Conservation (phyloP, 2,329 filamentous ascomycete species). For the Trichoderma sp. region DNA sequence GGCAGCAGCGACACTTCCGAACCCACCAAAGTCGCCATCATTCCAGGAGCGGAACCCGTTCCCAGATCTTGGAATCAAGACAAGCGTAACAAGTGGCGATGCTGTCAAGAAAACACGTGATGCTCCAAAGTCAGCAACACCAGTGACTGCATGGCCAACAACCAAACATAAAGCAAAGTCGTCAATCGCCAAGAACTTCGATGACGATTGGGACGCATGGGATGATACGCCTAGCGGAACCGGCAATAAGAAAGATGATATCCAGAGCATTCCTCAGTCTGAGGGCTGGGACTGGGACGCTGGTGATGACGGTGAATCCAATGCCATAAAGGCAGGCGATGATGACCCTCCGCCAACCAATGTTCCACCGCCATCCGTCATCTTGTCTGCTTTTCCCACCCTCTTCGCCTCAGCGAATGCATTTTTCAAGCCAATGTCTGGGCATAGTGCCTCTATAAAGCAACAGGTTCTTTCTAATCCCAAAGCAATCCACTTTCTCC, state of each 20-base stretch:
- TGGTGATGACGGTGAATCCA: slow-evolving; percentile 32
- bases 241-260: slow-evolving; percentile 22
- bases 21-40: slow-evolving; percentile 50
- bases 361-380: slow-evolving; percentile 79
- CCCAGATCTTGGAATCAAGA: slow-evolving; percentile 46
- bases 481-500: slow-evolving; percentile 60
- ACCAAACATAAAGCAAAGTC: slow-evolving; percentile 17
- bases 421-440: slow-evolving; percentile 63
- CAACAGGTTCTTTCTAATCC: slow-evolving; percentile 62
- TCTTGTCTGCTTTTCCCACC: slow-evolving; percentile 72
- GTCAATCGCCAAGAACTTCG: slow-evolving; percentile 31
- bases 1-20: slow-evolving; percentile 37
- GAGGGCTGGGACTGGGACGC: slow-evolving; percentile 52
- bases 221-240: slow-evolving; percentile 39
- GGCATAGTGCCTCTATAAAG: slow-evolving; percentile 55
- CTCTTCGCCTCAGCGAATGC: slow-evolving; percentile 65
- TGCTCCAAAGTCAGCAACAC: slow-evolving; percentile 26
- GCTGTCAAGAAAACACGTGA: slow-evolving; percentile 31
- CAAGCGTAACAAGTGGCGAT: slow-evolving; percentile 38
- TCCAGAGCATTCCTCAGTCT: slow-evolving; percentile 21
- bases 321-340: slow-evolving; percentile 28
- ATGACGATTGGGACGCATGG: slow-evolving; percentile 52
- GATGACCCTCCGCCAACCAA: slow-evolving; percentile 68
- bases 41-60: slow-evolving; percentile 54
- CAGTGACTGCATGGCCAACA: slow-evolving; percentile 46